Percentiles rank a stretch among this genome's conserved stretches.
Conservation (phyloP, 441 rosid genomes). For the Gossypium schwendimanii region DNA sequence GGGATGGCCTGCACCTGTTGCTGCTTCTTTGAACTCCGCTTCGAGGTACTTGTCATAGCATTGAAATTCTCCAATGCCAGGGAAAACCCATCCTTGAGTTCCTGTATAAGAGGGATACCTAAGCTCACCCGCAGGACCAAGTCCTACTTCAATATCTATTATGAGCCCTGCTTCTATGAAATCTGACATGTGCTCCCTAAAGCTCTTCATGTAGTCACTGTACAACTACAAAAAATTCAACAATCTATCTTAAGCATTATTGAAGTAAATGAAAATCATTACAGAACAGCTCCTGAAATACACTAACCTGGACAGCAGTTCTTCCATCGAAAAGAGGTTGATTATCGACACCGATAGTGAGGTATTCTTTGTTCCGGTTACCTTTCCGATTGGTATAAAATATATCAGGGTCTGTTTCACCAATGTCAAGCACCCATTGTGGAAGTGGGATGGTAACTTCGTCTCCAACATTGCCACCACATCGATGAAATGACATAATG, state of each 20-base stretch:
- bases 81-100: constrained; percentile 70
- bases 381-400: constrained; percentile 54
- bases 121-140: constrained; percentile 86
- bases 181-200: constrained; percentile 63
- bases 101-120: constrained; percentile 71
- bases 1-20: constrained; percentile 50
- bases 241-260: neutral
- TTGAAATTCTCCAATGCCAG: constrained; percentile 89
- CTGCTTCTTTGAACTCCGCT: constrained; percentile 62
- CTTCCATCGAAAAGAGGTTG: constrained; percentile 52
- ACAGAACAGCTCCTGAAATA: neutral
- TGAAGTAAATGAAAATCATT: neutral
- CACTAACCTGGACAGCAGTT: constrained; percentile 50
- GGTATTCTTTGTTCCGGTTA: constrained; percentile 51
- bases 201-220: constrained; percentile 72
- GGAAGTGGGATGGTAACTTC: constrained; percentile 59
- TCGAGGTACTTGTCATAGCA: constrained; percentile 57
- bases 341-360: constrained; percentile 58
- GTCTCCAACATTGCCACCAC: constrained; percentile 83
- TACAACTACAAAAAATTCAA: constrained; percentile 40
- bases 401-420: constrained; percentile 49
- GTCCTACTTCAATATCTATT: constrained; percentile 67
- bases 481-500: constrained; percentile 78
- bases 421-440: constrained; percentile 53
- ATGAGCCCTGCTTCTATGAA: constrained; percentile 50